Evolutionary conservation across 768 basidiomycete species (phyloP).

Genomic region (Tulasnella sp.): DNA sequence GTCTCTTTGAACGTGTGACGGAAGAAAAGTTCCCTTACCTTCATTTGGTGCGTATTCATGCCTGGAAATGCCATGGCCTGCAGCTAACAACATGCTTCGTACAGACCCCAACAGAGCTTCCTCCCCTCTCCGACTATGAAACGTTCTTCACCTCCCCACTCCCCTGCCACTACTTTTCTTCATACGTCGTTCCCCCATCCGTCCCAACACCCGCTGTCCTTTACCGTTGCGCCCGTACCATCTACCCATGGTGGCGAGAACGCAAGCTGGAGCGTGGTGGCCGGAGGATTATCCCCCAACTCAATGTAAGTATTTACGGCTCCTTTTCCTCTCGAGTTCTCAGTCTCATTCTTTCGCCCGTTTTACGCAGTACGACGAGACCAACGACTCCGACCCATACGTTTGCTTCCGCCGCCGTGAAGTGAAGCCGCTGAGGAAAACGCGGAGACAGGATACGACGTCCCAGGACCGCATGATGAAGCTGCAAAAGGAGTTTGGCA

Average conservation of each 20-base stretch:
- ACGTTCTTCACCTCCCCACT: conserved; percentile 57
- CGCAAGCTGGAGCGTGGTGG: conserved; percentile 74
- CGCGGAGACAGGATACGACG: conserved; percentile 80
- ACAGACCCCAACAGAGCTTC: conserved; percentile 4
- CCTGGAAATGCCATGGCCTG: background rate
- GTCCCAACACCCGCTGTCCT: conserved; percentile 57
- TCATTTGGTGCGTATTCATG: conserved; percentile 60
- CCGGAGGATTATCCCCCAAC: conserved; percentile 72
- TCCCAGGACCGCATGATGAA: conserved; percentile 84
- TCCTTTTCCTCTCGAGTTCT: background rate
- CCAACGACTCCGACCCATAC: conserved; percentile 82
- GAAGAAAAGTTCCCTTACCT: conserved; percentile 85
- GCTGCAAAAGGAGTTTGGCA: conserved; percentile 65
- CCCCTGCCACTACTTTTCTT: conserved; percentile 56
- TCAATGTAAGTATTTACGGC: conserved; percentile 59
- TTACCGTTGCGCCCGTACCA: conserved; percentile 56
- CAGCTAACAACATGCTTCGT: background rate
- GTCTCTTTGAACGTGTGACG: conserved; percentile 82
- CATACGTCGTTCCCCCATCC: conserved; percentile 58
- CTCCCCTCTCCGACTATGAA: conserved; percentile 54
- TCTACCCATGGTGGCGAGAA: conserved; percentile 89
- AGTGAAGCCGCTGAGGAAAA: conserved; percentile 89
- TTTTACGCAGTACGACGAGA: conserved; percentile 65
- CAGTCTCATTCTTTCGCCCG: background rate
- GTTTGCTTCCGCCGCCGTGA: conserved; percentile 96